Conservation (phyloP, 345 rosid genomes). For the Hibiscus mutabilis region DNA sequence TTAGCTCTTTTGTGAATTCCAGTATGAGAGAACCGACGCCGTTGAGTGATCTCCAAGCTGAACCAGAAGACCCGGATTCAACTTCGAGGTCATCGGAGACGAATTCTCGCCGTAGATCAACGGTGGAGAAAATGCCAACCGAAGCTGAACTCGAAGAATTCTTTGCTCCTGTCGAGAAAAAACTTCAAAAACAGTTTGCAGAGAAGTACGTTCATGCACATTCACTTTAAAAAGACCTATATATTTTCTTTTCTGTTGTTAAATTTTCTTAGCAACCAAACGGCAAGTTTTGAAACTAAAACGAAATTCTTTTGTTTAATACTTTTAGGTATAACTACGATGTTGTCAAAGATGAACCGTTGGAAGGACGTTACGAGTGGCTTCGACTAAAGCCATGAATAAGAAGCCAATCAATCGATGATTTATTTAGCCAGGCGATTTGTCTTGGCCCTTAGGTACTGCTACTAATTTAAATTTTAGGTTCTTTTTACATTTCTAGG, state of each 20-base stretch:
- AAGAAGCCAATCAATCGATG: neutral
- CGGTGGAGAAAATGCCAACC: constrained; percentile 37
- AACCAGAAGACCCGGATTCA: constrained; percentile 31
- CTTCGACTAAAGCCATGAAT: constrained; percentile 33
- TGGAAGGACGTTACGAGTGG: constrained; percentile 77
- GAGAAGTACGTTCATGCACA: constrained; percentile 39
- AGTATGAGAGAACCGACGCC: constrained; percentile 36
- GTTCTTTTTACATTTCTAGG: neutral
- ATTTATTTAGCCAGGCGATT: neutral
- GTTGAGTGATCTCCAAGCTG: constrained; percentile 27
- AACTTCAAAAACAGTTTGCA: constrained; percentile 29
- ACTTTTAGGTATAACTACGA: constrained; percentile 59
- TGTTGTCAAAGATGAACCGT: constrained; percentile 46
- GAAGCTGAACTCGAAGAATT: constrained; percentile 59
- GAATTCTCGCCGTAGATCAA: constrained; percentile 29
- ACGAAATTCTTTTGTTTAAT: neutral
- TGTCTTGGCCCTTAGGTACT: no score
- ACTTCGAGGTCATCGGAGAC: constrained; percentile 25
- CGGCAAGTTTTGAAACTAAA: neutral
- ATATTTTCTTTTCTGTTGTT: neutral
- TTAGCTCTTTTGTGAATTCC: neutral
- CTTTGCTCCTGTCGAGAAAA: constrained; percentile 49
- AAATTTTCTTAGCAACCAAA: constrained; percentile 7
- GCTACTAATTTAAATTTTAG: neutral
- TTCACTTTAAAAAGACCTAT: neutral